These are phyloP conservation scores for Mucor mucedo DNA, from an alignment of 371 early-diverging fungal genomes.

Conservation along the genomic window DNA sequence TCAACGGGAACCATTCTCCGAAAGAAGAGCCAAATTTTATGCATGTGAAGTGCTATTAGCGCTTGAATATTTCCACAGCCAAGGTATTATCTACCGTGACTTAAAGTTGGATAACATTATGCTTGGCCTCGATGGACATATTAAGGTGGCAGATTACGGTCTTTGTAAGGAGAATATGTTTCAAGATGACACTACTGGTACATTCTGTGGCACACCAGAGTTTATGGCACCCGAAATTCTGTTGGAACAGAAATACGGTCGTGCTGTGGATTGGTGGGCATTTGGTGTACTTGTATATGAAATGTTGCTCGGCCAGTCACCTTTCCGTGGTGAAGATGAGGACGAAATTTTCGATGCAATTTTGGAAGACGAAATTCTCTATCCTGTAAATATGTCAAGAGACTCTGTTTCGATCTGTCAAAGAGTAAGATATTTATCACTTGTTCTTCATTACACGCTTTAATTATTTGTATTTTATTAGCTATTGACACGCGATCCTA, in stretches of 20 bases:
- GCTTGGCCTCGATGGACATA: conserved; percentile 87
- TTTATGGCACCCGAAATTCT: conserved; percentile 84
- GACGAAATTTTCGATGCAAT: conserved; percentile 97
- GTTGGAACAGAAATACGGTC: conserved; percentile 81
- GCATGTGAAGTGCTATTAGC: conserved; percentile 96
- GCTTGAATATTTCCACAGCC: conserved; percentile 68
- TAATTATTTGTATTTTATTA: conserved; percentile 29
- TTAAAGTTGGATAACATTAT: conserved; percentile 56
- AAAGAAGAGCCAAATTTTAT: conserved; percentile 92
- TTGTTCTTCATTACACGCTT: not conserved
- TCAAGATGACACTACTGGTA: conserved; percentile 68
- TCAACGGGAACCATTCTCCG: conserved; percentile 85
- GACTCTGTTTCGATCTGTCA: conserved; percentile 92
- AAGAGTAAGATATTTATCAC: conserved; percentile 53
- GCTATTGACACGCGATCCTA: conserved; percentile 89
- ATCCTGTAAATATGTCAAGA: conserved; percentile 90
- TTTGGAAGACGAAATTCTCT: conserved; percentile 90
- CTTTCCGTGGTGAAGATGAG: conserved; percentile 95
- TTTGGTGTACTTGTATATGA: conserved; percentile 93
- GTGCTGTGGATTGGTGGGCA: conserved; percentile 94
- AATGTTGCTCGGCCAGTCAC: conserved; percentile 94
- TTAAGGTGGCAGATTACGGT: conserved; percentile 99
- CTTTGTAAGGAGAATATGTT: conserved; percentile 62
- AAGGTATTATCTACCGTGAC: conserved; percentile 58
- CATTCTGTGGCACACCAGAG: conserved; percentile 93